Base-by-base conservation (phyloP, 331 rosid genomes). In the Prunus yedoensis region DNA sequence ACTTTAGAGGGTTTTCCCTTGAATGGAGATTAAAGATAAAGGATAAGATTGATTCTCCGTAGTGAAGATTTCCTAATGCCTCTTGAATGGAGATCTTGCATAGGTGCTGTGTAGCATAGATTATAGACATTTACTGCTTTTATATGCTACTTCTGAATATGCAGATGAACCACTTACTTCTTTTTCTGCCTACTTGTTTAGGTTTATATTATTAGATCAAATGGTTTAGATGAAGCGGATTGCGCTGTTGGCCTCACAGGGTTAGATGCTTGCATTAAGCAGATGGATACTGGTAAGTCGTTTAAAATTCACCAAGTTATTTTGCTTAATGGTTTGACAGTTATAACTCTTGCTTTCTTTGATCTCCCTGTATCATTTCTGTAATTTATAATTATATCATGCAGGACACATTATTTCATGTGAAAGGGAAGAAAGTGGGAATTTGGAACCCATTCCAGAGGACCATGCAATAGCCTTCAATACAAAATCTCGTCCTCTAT, bases 121-220 rank as follows among this genome's bases (percentile, higher is more conserved):
- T 28, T 28, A 3, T 30, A 8, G 49, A 63, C n/a, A 27, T 63
- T 32, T 32, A 10, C 14, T 60, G 51, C 66, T 9, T 72, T 14
- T 64, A 71, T 17, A 47, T 46, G 0, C 17, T 21, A 21, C 12
- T 35, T 71, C 52, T 20, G 51, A 56, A 41, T 11, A 3, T 20
- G 32, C 66, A 16, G 21, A 57, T 16, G 15, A 21, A 38, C 46
- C 13, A 20, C 52, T 38, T 6, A 38, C 12, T 38, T 43, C 53
- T 43, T 57, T 71, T 23, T 68, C 54, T 81, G 59, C 54, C 21
- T 23, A 15, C 59, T 63, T 47, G 21, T 75, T 57, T 72, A 88
- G 92, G 89, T 90, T 14, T 90, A 87, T 77, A 84, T 88, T 62
- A 47, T 88, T 75, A 77, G 86, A 84, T 74, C 78, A 9, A 68